These are phyloP conservation scores for Ophiosphaerella herpotricha DNA, from an alignment of 2,329 filamentous ascomycete species.

Conservation along the genomic window DNA sequence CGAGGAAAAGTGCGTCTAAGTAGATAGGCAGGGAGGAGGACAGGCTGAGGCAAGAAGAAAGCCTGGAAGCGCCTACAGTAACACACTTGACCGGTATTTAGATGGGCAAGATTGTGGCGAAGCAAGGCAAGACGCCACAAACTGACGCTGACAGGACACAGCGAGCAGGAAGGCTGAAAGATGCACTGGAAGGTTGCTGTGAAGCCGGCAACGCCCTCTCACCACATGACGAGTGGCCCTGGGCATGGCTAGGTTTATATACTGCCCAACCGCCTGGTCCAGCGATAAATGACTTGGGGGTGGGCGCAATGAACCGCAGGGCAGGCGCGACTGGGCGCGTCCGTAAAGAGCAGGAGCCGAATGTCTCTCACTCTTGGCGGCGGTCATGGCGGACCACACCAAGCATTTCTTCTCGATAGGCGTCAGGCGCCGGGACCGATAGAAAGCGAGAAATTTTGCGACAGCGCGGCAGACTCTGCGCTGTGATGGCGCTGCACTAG, in stretches of 20 bases:
- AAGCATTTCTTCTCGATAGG: constrained; percentile 3
- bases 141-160: constrained; percentile 19
- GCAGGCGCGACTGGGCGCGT: not conserved
- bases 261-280: constrained; percentile 26
- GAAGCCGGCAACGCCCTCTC: constrained; percentile 9
- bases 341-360: constrained; percentile 1
- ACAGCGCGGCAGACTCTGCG: too few species aligned
- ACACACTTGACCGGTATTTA: constrained; percentile 24
- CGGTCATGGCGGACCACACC: constrained; percentile 2
- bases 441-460: not conserved
- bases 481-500: too few species aligned
- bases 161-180: constrained; percentile 19
- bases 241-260: constrained; percentile 19
- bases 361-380: not conserved
- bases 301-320: not conserved
- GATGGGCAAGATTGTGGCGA: constrained; percentile 20
- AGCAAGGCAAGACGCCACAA: constrained; percentile 8
- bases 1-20: constrained; percentile 14
- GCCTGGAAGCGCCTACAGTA: constrained; percentile 15
- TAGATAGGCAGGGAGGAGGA: constrained; percentile 9
- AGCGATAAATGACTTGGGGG: constrained; percentile 14
- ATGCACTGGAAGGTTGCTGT: constrained; percentile 19
- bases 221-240: constrained; percentile 9
- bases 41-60: constrained; percentile 19
- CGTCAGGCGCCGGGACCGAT: not conserved